Percentiles rank a stretch among this genome's conserved stretches.
phyloP scores from a whole-genome alignment of 805 yeast genomes.

The Zygosaccharomyces bisporus region DNA sequence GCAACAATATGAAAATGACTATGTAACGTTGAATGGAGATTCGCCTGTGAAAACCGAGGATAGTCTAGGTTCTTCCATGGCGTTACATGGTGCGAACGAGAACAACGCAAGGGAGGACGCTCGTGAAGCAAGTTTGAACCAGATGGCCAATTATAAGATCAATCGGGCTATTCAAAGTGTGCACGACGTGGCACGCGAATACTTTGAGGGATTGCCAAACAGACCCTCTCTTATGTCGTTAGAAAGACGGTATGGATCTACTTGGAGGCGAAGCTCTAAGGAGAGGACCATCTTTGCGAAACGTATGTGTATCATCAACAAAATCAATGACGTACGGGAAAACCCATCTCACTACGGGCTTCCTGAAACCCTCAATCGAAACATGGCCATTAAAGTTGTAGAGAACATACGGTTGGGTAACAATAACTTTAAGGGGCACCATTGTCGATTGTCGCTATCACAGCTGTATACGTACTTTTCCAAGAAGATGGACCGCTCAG shows the following conservation, averaged over 20 bases:
- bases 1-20: conserved; percentile 6
- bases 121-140: neutral
- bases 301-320: conserved; percentile 28
- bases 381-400: conserved; percentile 25
- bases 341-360: conserved; percentile 24
- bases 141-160: conserved; percentile 19
- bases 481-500: conserved; percentile 23
- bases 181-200: conserved; percentile 29
- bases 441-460: conserved; percentile 23
- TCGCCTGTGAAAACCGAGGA: conserved; percentile 10
- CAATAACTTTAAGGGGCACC: conserved; percentile 23
- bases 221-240: conserved; percentile 28
- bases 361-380: conserved; percentile 18
- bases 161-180: conserved; percentile 29
- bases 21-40: conserved; percentile 7
- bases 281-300: conserved; percentile 31
- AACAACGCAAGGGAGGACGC: conserved; percentile 3
- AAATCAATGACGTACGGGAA: conserved; percentile 22
- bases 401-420: conserved; percentile 33
- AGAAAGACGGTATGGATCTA: conserved; percentile 30
- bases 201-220: conserved; percentile 30
- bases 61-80: neutral
- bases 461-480: conserved; percentile 30
- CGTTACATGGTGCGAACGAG: conserved; percentile 4
- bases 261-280: conserved; percentile 30